phyloP scores from a whole-genome alignment of 371 early-diverging fungal species.

The Sporodiniella umbellata region DNA sequence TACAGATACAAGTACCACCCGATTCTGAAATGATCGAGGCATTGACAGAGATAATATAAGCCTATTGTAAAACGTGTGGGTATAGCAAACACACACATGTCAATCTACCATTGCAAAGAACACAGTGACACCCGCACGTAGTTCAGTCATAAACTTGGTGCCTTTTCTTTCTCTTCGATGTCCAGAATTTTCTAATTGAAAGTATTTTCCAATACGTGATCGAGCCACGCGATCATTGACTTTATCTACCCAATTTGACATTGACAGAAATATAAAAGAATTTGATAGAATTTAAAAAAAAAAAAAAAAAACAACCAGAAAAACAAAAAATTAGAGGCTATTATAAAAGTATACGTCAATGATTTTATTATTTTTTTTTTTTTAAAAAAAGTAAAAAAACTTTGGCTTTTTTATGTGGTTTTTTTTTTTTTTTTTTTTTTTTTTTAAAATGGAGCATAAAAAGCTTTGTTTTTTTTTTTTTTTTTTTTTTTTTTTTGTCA shows the following conservation, averaged over 20 bases:
- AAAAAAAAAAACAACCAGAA: too few relatives aligned
- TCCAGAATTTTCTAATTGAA: slow-evolving; percentile 64
- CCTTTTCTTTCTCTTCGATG: slow-evolving; percentile 50
- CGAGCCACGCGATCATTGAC: slow-evolving; percentile 55
- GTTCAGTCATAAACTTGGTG: slow-evolving; percentile 63
- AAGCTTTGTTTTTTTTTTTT: too few relatives aligned
- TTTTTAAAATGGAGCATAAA: too few relatives aligned
- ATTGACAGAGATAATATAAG: slow-evolving; percentile 56
- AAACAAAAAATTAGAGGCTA: too few relatives aligned
- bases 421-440: too few relatives aligned
- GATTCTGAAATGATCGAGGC: slow-evolving; percentile 74
- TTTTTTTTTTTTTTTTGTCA: too few relatives aligned
- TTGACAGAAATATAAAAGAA: too few relatives aligned
- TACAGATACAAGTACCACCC: slow-evolving; percentile 74
- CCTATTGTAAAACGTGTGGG: slow-evolving; percentile 4
- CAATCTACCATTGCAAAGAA: slow-evolving; percentile 32
- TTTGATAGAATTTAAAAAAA: too few relatives aligned
- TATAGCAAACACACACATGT: neutral
- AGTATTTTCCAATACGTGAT: slow-evolving; percentile 56
- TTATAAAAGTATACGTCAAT: too few relatives aligned
- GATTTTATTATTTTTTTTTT: too few relatives aligned
- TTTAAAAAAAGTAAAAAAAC: too few relatives aligned
- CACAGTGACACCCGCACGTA: slow-evolving; percentile 63
- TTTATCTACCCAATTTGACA: slow-evolving; percentile 32
- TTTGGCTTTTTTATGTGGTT: too few relatives aligned